Evolutionary conservation across 345 rosid genomes (phyloP).

Genomic region (Lenwebbia sp.): DNA sequence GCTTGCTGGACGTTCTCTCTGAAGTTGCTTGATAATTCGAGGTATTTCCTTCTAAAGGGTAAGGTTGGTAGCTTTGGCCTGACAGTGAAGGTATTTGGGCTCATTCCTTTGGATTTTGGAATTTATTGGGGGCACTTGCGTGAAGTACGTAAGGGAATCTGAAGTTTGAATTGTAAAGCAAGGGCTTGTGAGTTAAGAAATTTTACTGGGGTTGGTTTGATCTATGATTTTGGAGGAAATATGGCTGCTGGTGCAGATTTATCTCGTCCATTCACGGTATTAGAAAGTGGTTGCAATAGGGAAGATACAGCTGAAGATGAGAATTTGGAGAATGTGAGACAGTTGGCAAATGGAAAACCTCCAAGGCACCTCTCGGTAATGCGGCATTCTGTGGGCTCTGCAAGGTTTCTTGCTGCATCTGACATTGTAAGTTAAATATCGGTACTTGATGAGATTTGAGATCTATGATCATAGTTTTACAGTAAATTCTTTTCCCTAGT

Average conservation of each 20-base stretch:
- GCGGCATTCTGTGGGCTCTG: conserved; percentile 33
- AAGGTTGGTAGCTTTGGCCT: conserved; percentile 4
- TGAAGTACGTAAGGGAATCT: not conserved
- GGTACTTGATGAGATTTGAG: not conserved
- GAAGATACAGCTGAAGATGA: conserved; percentile 30
- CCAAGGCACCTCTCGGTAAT: conserved; percentile 47
- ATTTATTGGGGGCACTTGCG: not conserved
- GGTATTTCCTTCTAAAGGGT: conserved; percentile 1
- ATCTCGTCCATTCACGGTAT: conserved; percentile 31
- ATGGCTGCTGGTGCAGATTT: conserved; percentile 58
- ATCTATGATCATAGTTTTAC: not conserved
- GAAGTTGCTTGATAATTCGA: not conserved
- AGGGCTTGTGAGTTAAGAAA: not conserved
- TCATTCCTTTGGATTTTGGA: not conserved
- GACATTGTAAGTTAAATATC: conserved; percentile 28
- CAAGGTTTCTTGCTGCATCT: conserved; percentile 34
- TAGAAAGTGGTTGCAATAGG: conserved; percentile 37
- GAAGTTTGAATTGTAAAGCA: not conserved
- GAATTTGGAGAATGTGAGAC: conserved; percentile 37
- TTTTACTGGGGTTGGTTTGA: not conserved
- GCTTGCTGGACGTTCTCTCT: conserved; percentile 1
- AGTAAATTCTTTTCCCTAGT: not conserved
- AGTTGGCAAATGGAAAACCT: conserved; percentile 53
- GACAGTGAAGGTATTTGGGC: not conserved
- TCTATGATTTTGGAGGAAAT: conserved; percentile 32